Evolutionary conservation across 352 stramenopile genomes (phyloP).

Genomic region (Phytophthora boehmeriae): DNA sequence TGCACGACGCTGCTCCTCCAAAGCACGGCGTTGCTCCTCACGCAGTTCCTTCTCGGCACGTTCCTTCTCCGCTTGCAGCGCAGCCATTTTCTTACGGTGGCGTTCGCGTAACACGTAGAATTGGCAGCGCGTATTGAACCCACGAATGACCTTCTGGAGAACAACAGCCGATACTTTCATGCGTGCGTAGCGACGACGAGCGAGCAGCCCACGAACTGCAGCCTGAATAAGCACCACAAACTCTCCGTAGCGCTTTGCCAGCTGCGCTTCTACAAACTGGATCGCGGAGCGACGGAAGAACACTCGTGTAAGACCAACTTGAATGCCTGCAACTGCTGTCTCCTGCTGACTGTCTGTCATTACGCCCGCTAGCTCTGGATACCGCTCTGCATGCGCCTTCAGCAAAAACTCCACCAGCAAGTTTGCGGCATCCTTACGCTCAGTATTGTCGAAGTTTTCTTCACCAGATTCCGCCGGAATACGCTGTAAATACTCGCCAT

Average conservation of each 20-base stretch:
- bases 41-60: slow-evolving; percentile 38
- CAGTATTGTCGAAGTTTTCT: slow-evolving; percentile 56
- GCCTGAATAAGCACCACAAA: slow-evolving; percentile 88
- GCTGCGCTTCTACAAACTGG: slow-evolving; percentile 85
- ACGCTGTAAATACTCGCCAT: slow-evolving; percentile 61
- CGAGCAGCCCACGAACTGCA: slow-evolving; percentile 63
- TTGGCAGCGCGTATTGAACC: slow-evolving; percentile 61
- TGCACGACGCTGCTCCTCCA: slow-evolving; percentile 32
- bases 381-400: slow-evolving; percentile 68
- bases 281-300: slow-evolving; percentile 87
- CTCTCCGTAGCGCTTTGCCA: slow-evolving; percentile 86
- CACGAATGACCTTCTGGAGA: slow-evolving; percentile 68
- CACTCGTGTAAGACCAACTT: slow-evolving; percentile 81
- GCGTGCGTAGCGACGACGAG: slow-evolving; percentile 49
- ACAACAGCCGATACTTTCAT: slow-evolving; percentile 52
- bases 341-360: slow-evolving; percentile 50
- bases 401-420: slow-evolving; percentile 74
- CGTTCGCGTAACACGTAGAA: slow-evolving; percentile 60
- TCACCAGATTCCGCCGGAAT: slow-evolving; percentile 64
- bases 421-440: slow-evolving; percentile 57
- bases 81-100: slow-evolving; percentile 52
- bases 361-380: slow-evolving; percentile 52
- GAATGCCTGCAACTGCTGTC: slow-evolving; percentile 59
- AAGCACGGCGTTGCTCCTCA: slow-evolving; percentile 40
- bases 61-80: slow-evolving; percentile 44